Percentiles rank a stretch among this genome's conserved stretches.
Evolutionary conservation across 441 rosid species (phyloP).

Genomic region (Corymbia citriodora): DNA sequence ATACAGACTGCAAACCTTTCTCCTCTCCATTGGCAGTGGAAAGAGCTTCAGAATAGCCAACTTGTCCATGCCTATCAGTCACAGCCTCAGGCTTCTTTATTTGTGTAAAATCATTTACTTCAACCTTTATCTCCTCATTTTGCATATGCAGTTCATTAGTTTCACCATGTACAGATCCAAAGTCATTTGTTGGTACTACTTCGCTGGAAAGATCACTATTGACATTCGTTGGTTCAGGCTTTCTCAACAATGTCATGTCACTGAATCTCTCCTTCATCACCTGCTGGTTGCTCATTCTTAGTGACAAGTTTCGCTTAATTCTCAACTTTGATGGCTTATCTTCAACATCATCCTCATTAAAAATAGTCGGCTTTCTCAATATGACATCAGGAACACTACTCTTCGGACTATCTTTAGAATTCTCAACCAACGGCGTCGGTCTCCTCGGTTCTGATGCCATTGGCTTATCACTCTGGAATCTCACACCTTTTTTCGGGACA

Average conservation of each 20-base stretch:
- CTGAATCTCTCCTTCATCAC: constrained; percentile 47
- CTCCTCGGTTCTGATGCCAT: constrained; percentile 26
- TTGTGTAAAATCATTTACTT: constrained; percentile 40
- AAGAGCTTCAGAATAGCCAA: constrained; percentile 5
- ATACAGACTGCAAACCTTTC: constrained; percentile 10
- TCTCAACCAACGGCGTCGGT: constrained; percentile 27
- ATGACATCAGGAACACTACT: constrained; percentile 70
- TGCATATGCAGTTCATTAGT: constrained; percentile 11
- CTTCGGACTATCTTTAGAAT: constrained; percentile 22
- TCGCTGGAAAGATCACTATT: constrained; percentile 11
- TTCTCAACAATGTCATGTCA: constrained; percentile 77
- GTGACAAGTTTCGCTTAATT: constrained; percentile 58
- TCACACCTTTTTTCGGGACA: constrained; percentile 60
- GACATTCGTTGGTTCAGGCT: constrained; percentile 37
- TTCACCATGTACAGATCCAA: not conserved
- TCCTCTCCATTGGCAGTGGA: not conserved
- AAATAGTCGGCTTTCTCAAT: constrained; percentile 69
- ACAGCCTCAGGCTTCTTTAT: constrained; percentile 41
- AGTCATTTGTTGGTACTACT: constrained; percentile 16
- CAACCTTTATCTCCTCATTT: constrained; percentile 23
- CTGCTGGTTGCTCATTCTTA: constrained; percentile 50
- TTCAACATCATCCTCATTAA: constrained; percentile 44
- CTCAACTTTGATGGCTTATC: constrained; percentile 53
- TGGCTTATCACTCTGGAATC: constrained; percentile 39
- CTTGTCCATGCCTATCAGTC: constrained; percentile 10